A percentile compares a stretch with the other conserved stretches of the same genome.
Conservation (phyloP, 768 basidiomycete species). For the Lactarius pseudohatsudake region DNA sequence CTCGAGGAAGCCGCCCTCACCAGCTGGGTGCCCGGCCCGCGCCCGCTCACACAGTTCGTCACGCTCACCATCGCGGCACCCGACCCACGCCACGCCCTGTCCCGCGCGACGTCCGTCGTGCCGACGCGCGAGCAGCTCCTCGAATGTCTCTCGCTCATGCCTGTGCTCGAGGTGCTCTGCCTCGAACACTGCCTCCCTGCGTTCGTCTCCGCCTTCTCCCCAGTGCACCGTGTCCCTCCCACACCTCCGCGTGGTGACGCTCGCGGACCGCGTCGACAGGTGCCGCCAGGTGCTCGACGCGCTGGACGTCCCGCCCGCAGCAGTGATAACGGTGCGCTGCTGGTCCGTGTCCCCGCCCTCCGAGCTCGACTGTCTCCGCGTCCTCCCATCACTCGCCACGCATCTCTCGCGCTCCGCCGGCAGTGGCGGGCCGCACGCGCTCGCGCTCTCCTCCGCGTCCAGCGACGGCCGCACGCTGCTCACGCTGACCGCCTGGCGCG, state of each 20-base stretch:
- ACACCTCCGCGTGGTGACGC: neutral
- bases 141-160: conserved; percentile 17
- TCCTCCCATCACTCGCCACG: conserved; percentile 18
- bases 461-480: conserved; percentile 10
- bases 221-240: conserved; percentile 9
- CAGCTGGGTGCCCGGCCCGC: neutral
- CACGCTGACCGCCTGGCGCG: conserved; percentile 17
- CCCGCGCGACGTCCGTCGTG: neutral
- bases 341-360: conserved; percentile 20
- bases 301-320: conserved; percentile 2
- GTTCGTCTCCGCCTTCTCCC: neutral
- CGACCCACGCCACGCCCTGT: conserved; percentile 5
- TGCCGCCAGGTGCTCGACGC: conserved; percentile 19
- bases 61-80: conserved; percentile 8
- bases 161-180: conserved; percentile 6
- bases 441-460: conserved; percentile 12
- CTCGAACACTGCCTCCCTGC: conserved; percentile 22
- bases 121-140: conserved; percentile 15
- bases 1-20: conserved; percentile 9
- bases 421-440: conserved; percentile 10
- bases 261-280: conserved; percentile 15
- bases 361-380: conserved; percentile 22
- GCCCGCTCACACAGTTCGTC: conserved; percentile 11
- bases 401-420: conserved; percentile 13
- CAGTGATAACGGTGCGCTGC: conserved; percentile 13